Percentiles rank a stretch among this genome's conserved stretches.
phyloP scores from a whole-genome alignment of 2,329 filamentous ascomycete genomes.

The Trichoderma sp. region DNA sequence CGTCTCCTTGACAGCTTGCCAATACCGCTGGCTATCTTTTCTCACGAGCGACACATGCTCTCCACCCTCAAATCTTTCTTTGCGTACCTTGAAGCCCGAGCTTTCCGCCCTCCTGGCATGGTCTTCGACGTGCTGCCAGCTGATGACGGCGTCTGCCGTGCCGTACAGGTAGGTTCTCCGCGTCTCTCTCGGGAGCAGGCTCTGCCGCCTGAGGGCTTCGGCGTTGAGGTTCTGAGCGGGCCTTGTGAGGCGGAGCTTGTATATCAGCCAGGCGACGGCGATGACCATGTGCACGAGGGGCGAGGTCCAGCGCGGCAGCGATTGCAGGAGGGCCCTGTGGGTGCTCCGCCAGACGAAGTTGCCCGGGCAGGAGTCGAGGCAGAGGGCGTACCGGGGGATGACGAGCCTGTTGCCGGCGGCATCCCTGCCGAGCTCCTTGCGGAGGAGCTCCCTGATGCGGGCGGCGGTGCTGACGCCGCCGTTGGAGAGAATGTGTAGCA shows the following conservation, averaged over 20 bases:
- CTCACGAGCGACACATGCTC: slow-evolving; percentile 56
- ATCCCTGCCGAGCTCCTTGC: slow-evolving; percentile 31
- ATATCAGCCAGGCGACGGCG: slow-evolving; percentile 38
- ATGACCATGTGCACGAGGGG: slow-evolving; percentile 44
- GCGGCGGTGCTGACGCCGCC: slow-evolving; percentile 51
- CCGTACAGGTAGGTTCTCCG: slow-evolving; percentile 57
- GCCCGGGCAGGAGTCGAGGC: slow-evolving; percentile 55
- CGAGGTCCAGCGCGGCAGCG: slow-evolving; percentile 40
- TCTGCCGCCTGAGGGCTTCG: slow-evolving; percentile 43
- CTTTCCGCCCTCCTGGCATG: slow-evolving; percentile 49
- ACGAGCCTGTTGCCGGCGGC: slow-evolving; percentile 18
- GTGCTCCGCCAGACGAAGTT: slow-evolving; percentile 45
- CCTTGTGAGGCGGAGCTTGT: slow-evolving; percentile 37
- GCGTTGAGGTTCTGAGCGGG: slow-evolving; percentile 41
- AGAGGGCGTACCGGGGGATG: slow-evolving; percentile 47
- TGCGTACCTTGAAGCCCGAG: slow-evolving; percentile 46
- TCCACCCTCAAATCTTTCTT: slow-evolving; percentile 51
- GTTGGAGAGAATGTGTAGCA: slow-evolving; percentile 57
- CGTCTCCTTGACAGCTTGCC: slow-evolving; percentile 49
- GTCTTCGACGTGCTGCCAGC: slow-evolving; percentile 50
- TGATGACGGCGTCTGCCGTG: slow-evolving; percentile 51
- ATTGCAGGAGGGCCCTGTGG: slow-evolving; percentile 45
- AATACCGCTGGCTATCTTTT: slow-evolving; percentile 52
- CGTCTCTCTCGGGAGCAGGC: slow-evolving; percentile 43
- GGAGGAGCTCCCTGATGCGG: slow-evolving; percentile 38